These are phyloP conservation scores for Cnidoscolus chayamansa DNA, from an alignment of 441 rosid genomes.

Conservation along the genomic window DNA sequence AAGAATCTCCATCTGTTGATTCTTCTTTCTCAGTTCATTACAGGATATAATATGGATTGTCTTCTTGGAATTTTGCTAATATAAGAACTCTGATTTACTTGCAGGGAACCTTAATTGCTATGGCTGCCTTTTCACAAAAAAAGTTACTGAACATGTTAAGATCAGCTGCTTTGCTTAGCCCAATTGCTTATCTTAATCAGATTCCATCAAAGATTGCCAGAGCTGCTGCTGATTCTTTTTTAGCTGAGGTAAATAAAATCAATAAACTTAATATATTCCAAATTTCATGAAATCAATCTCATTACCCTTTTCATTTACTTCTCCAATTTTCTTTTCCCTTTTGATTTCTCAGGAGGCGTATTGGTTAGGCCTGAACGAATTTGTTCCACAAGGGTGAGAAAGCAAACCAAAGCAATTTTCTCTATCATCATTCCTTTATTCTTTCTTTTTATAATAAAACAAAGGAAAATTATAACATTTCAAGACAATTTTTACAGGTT, in stretches of 20 bases:
- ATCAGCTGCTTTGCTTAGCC: constrained; percentile 76
- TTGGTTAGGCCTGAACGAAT: constrained; percentile 42
- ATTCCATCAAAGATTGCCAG: constrained; percentile 55
- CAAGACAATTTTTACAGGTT: too few species aligned
- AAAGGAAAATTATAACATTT: too few species aligned
- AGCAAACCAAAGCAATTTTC: background rate
- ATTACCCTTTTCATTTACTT: background rate
- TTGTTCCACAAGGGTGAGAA: constrained; percentile 41
- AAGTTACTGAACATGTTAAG: constrained; percentile 45
- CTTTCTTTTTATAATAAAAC: too few species aligned
- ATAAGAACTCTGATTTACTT: background rate
- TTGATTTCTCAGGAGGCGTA: constrained; percentile 35
- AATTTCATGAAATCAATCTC: background rate
- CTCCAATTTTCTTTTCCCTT: background rate
- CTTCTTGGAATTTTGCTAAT: background rate
- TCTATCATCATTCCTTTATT: background rate
- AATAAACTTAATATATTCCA: background rate
- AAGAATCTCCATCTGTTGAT: background rate
- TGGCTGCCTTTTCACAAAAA: constrained; percentile 70
- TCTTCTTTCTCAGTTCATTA: background rate
- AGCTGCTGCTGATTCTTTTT: constrained; percentile 49
- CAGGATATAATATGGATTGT: background rate
- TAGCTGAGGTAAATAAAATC: constrained; percentile 53
- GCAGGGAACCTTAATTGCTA: constrained; percentile 81
- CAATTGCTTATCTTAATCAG: constrained; percentile 79